phyloP scores from a whole-genome alignment of 257 asterid genomes.

The Thymus quinquecostatus region DNA sequence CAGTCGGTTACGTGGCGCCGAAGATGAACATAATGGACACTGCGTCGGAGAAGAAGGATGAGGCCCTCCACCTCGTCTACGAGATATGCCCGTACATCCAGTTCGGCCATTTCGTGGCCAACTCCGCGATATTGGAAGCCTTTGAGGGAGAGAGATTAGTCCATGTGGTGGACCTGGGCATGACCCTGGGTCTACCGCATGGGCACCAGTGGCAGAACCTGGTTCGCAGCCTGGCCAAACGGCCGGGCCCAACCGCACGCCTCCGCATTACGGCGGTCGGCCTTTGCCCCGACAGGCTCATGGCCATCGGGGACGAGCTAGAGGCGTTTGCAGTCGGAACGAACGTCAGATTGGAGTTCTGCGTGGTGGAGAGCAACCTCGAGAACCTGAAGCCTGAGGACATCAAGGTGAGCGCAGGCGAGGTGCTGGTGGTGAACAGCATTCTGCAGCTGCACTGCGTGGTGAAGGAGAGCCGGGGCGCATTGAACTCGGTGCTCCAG shows the following conservation, averaged over 20 bases:
- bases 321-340: constrained; percentile 45
- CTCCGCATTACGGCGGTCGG: constrained; percentile 72
- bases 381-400: constrained; percentile 57
- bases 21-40: constrained; percentile 43
- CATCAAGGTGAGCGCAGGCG: constrained; percentile 50
- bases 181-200: constrained; percentile 68
- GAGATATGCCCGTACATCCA: constrained; percentile 69
- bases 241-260: constrained; percentile 37
- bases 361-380: constrained; percentile 56
- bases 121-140: constrained; percentile 74
- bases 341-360: constrained; percentile 55
- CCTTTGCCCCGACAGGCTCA: constrained; percentile 40
- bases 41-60: constrained; percentile 58
- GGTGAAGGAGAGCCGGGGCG: constrained; percentile 85
- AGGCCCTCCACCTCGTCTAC: constrained; percentile 60
- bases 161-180: constrained; percentile 81
- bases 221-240: constrained; percentile 55
- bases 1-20: constrained; percentile 52
- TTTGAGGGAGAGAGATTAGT: constrained; percentile 91
- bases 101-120: constrained; percentile 75
- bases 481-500: constrained; percentile 67
- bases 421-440: constrained; percentile 68
- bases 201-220: constrained; percentile 77
- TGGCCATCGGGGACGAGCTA: constrained; percentile 60
- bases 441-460: constrained; percentile 75